Evolutionary conservation across 1,284 basidiomycete species (phyloP).

Genomic region (Volvariella surrecta): DNA sequence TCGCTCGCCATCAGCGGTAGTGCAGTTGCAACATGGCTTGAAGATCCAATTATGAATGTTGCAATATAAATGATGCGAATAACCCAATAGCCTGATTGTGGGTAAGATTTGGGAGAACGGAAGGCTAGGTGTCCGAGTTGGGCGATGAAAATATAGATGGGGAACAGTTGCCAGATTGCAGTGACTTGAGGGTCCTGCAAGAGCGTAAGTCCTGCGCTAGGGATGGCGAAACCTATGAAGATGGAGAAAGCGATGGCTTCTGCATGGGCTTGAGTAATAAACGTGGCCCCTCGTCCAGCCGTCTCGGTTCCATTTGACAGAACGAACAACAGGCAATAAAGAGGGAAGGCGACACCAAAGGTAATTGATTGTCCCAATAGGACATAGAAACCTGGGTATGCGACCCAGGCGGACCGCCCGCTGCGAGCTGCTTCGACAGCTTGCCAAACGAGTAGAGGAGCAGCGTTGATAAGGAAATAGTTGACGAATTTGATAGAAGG

Average conservation of each 20-base stretch:
- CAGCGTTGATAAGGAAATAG: conserved; percentile 18
- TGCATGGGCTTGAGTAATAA: conserved; percentile 24
- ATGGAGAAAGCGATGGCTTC: conserved; percentile 30
- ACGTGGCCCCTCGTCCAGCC: conserved; percentile 5
- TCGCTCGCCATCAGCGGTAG: conserved; percentile 21
- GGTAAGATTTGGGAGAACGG: conserved; percentile 14
- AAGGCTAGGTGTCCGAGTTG: conserved; percentile 17
- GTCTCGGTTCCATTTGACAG: conserved; percentile 16
- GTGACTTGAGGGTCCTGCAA: conserved; percentile 20
- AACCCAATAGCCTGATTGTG: conserved; percentile 23
- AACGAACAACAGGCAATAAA: conserved; percentile 29
- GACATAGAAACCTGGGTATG: conserved; percentile 16
- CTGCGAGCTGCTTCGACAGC: conserved; percentile 19
- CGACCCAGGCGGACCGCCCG: conserved; percentile 12
- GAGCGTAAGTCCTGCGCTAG: conserved; percentile 23
- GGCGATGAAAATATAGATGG: conserved; percentile 22
- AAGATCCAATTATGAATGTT: conserved; percentile 23
- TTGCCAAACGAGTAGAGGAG: conserved; percentile 17
- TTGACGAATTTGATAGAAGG: conserved; percentile 16
- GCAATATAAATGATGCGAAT: conserved; percentile 23
- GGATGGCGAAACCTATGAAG: conserved; percentile 24
- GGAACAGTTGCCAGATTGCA: conserved; percentile 33
- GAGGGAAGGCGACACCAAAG: conserved; percentile 24
- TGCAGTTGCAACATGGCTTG: conserved; percentile 24
- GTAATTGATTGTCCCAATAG: conserved; percentile 19